phyloP scores from a whole-genome alignment of 1,139 yeast genomes.

The Maudiozyma humilis region DNA sequence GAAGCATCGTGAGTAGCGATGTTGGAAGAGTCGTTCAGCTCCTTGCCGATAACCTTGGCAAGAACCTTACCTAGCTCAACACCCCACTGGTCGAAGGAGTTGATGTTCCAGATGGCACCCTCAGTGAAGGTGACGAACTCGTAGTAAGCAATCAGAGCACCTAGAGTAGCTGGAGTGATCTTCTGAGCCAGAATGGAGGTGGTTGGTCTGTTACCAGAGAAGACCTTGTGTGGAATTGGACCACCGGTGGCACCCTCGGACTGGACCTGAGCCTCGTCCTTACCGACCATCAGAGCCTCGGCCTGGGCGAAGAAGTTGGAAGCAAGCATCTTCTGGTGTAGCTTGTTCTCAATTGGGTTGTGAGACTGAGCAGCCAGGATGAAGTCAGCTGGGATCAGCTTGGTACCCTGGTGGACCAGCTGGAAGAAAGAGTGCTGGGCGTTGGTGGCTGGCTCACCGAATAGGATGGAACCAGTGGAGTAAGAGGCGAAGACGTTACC shows the following conservation, averaged over 20 bases:
- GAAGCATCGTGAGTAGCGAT: conserved; percentile 77
- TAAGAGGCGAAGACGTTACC: conserved; percentile 84
- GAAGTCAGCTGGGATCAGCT: conserved; percentile 93
- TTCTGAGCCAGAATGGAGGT: conserved; percentile 92
- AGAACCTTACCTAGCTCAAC: conserved; percentile 96
- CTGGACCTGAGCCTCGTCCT: conserved; percentile 74
- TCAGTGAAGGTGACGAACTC: conserved; percentile 95
- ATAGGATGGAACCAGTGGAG: conserved; percentile 90
- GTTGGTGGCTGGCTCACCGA: conserved; percentile 98
- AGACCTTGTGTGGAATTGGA: conserved; percentile 88
- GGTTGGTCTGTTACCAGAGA: conserved; percentile 98
- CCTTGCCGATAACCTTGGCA: conserved; percentile 90
- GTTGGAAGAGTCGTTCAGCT: conserved; percentile 54
- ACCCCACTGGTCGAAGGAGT: conserved; percentile 99
- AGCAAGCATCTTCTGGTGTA: conserved; percentile 96
- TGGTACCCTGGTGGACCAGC: conserved; percentile 97
- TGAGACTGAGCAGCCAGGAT: conserved; percentile 95
- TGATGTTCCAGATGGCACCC: conserved; percentile 98
- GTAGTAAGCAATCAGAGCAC: conserved; percentile 93
- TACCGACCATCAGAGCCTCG: conserved; percentile 96
- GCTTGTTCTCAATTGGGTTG: conserved; percentile 89
- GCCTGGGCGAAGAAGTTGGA: conserved; percentile 98
- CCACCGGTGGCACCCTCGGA: conserved; percentile 83
- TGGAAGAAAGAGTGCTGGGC: conserved; percentile 99
- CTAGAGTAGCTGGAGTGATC: conserved; percentile 92